A percentile compares a stretch with the other conserved stretches of the same genome.
These are phyloP conservation scores for Alternaria gaisen DNA, from an alignment of 2,329 filamentous ascomycete species.

Conservation along the genomic window DNA sequence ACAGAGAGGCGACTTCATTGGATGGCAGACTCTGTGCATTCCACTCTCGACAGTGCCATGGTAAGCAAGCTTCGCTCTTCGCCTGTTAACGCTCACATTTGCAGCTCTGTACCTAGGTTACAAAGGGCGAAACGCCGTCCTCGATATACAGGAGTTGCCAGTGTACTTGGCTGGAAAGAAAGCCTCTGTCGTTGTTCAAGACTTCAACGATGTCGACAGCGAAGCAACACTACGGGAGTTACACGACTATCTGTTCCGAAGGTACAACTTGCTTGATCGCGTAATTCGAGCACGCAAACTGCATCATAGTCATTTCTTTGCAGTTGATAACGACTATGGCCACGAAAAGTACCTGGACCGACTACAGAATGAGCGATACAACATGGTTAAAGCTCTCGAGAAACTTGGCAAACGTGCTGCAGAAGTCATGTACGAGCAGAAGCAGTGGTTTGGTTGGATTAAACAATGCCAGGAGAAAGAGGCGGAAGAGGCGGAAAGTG, in stretches of 20 bases:
- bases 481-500: constrained; percentile 57
- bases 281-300: constrained; percentile 55
- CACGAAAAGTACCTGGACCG: constrained; percentile 54
- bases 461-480: constrained; percentile 56
- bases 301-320: constrained; percentile 56
- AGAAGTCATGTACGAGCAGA: constrained; percentile 56
- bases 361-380: constrained; percentile 51
- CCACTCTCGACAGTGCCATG: constrained; percentile 38
- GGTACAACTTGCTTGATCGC: constrained; percentile 50
- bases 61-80: constrained; percentile 10
- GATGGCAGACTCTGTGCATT: constrained; percentile 38
- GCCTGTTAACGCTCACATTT: neutral
- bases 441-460: constrained; percentile 62
- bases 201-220: constrained; percentile 52
- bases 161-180: constrained; percentile 49
- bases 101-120: constrained; percentile 58
- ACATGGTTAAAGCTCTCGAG: constrained; percentile 53
- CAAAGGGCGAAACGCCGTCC: constrained; percentile 57
- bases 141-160: constrained; percentile 54
- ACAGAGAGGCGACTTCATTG: constrained; percentile 32
- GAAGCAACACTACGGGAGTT: constrained; percentile 51
- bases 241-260: constrained; percentile 54
- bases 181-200: constrained; percentile 52
- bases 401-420: constrained; percentile 55
- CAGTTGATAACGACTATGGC: constrained; percentile 55